A percentile compares a stretch with the other conserved stretches of the same genome.
These are phyloP conservation scores for Tolypocladium pustulatum DNA, from an alignment of 2,329 filamentous ascomycete genomes.

Conservation along the genomic window DNA sequence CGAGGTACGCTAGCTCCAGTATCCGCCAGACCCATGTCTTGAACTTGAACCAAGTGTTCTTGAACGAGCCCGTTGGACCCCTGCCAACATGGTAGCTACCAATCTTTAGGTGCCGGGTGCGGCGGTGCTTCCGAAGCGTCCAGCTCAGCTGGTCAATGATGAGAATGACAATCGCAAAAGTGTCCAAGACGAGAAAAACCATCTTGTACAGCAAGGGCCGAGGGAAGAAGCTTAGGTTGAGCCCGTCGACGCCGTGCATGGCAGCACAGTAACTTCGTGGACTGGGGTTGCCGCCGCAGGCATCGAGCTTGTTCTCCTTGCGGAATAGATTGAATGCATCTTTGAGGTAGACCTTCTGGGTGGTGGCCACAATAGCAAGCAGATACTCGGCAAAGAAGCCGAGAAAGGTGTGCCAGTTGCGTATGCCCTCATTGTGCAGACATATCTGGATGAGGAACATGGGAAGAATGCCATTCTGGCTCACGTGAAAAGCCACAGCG, in stretches of 20 bases:
- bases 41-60: slow-evolving; percentile 15
- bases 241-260: slow-evolving; percentile 20
- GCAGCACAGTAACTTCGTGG: slow-evolving; percentile 26
- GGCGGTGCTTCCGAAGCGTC: slow-evolving; percentile 23
- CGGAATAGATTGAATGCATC: slow-evolving; percentile 23
- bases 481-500: slow-evolving; percentile 25
- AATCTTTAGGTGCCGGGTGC: slow-evolving; percentile 18
- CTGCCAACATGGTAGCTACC: slow-evolving; percentile 20
- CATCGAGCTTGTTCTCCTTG: slow-evolving; percentile 17
- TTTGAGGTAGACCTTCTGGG: slow-evolving; percentile 23
- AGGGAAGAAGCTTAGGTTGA: slow-evolving; percentile 24
- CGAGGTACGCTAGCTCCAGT: slow-evolving; percentile 23
- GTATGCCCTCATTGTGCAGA: slow-evolving; percentile 27
- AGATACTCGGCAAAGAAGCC: slow-evolving; percentile 28
- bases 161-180: slow-evolving; percentile 22
- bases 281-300: slow-evolving; percentile 25
- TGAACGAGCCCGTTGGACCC: slow-evolving; percentile 18
- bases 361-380: slow-evolving; percentile 25
- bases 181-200: slow-evolving; percentile 24
- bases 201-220: slow-evolving; percentile 27
- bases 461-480: slow-evolving; percentile 24
- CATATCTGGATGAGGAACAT: slow-evolving; percentile 27
- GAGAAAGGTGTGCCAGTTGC: slow-evolving; percentile 28
- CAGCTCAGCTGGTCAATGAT: slow-evolving; percentile 23
- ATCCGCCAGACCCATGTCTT: slow-evolving; percentile 23